A percentile compares a stretch with the other conserved stretches of the same genome.
phyloP scores from a whole-genome alignment of 768 basidiomycete species.

The Coprinopsis sp. region DNA sequence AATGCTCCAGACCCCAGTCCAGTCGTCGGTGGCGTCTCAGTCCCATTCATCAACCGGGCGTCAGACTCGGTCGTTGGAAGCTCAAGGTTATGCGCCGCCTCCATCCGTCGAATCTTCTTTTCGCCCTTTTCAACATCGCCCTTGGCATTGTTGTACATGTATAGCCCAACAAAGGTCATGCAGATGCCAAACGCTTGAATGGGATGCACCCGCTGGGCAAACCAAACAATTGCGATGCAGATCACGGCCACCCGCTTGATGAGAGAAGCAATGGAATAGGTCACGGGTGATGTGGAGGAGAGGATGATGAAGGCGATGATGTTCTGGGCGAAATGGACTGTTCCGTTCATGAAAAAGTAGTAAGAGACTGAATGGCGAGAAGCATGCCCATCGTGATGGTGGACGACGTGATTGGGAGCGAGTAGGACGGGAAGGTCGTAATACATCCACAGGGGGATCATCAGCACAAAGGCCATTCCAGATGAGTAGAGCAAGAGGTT shows the following conservation, averaged over 20 bases:
- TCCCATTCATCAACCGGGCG: conserved; percentile 41
- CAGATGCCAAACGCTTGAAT: conserved; percentile 87
- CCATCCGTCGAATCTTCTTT: conserved; percentile 75
- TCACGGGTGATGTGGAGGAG: conserved; percentile 94
- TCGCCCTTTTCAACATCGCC: conserved; percentile 90
- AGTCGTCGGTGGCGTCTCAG: conserved; percentile 28
- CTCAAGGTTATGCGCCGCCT: conserved; percentile 62
- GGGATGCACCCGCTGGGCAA: conserved; percentile 78
- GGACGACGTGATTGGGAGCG: conserved; percentile 37
- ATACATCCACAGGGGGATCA: conserved; percentile 94
- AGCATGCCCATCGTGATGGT: conserved; percentile 42
- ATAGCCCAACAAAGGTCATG: conserved; percentile 86
- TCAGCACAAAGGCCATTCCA: conserved; percentile 88
- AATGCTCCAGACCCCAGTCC: conserved; percentile 5
- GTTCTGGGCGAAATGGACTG: conserved; percentile 95
- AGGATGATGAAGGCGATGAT: conserved; percentile 97
- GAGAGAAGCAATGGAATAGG: conserved; percentile 96
- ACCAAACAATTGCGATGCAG: conserved; percentile 97
- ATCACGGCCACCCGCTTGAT: conserved; percentile 98
- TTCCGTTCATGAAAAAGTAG: conserved; percentile 91
- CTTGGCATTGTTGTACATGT: conserved; percentile 95
- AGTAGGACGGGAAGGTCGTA: conserved; percentile 76
- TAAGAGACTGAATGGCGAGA: conserved; percentile 62
- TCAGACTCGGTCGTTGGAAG: conserved; percentile 68
- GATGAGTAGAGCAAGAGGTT: conserved; percentile 95